Evolutionary conservation across 305 asterid species (phyloP), one percentile per base, ranked within the genome.

Genomic region (Fraxinus sp.): DNA sequence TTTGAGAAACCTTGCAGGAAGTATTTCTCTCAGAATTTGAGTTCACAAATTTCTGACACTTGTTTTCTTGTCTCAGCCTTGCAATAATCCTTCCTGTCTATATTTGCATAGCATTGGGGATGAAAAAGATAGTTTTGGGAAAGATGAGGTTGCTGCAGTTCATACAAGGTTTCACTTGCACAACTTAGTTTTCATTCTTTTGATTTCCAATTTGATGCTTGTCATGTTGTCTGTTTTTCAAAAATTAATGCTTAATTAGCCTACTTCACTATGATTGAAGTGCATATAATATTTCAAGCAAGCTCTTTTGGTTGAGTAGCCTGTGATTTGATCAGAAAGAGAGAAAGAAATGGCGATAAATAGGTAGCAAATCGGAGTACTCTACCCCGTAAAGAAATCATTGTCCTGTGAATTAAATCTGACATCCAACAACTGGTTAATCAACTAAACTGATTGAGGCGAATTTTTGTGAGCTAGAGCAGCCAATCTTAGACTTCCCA

Each of bases 101-200:
- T 96, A 96, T 91, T 90, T 95, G 90, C 99, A 96, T 90, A 87
- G 83, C 86, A 80, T 95, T 88, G 98, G 98, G 84, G 91, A 96
- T 37, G 98, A 93, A 85, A 98, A 95, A 85, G 98, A 96, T 90
- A 96, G 97, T 91, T 93, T 96, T 85, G 97, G 97, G 83, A 96
- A 91, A 87, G 98, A 96, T 85, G 99, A 96, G 88, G 92, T 86
- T 79, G 98, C 99, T 84, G 97, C 99, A 43, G 92, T 92, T 75
- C 98, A 93, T 75, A 96, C 99, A 5, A 93, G 99, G 99, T 96
- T 89, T 83, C 26, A 13, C 33, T 46, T 73, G 30, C 70, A 7
- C 71, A 41, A 73, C 35, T 43, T 66, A 49, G 36, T 78, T 37
- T 28, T 18, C 13, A 11, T 66, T 68, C 71, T 46, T 35, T 32